Base-by-base conservation (phyloP, 306 rosid genomes). In the Biancaea sappan region DNA sequence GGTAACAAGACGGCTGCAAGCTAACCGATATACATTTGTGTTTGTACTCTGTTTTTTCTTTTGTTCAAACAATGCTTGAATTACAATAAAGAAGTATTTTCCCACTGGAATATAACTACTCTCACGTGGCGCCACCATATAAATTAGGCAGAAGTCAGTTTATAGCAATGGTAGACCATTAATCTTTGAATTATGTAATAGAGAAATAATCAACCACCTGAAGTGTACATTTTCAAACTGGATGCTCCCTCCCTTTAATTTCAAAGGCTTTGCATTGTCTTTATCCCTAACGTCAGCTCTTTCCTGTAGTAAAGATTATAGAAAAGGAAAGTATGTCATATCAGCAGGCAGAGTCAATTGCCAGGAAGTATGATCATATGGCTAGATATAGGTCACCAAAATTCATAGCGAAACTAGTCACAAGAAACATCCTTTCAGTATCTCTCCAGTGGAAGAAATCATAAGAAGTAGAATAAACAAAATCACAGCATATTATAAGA, bases 151-250 rank as follows among this genome's bases (percentile, higher is more conserved):
- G 48, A 81, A 41, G 61, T 68, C 70, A 69, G 58, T 58, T 21
- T 50, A 51, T 16, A 79, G 29, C 65, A 59, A 79, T 59, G 9
- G 41, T 53, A 75, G 44, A 14, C 53, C 58, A 19, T 4, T 61
- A 19, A 26, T 50, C 61, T 40, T 51, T 16, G 60, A 58, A 51
- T 14, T 52, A 40, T 32, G 61, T 52, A 28, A 74, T 50, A 61
- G 73, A 62, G 67, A 75, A 44, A 64, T 22, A 64, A 65, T 62
- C 50, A 65, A 72, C 21, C 62, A 92, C 99, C 99, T 86, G 84
- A 94, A 92, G 66, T 92, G 91, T 68, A 92, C 97, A 59, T 88
- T 79, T 34, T 90, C 90, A 73, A 86, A 88, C 73, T 92, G 83
- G 77, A 94, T 79, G 79, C 82, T 84, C 31, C 99, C 99, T 60